phyloP scores from a whole-genome alignment of 148 eudicot species.

The Chenopodium formosanum region DNA sequence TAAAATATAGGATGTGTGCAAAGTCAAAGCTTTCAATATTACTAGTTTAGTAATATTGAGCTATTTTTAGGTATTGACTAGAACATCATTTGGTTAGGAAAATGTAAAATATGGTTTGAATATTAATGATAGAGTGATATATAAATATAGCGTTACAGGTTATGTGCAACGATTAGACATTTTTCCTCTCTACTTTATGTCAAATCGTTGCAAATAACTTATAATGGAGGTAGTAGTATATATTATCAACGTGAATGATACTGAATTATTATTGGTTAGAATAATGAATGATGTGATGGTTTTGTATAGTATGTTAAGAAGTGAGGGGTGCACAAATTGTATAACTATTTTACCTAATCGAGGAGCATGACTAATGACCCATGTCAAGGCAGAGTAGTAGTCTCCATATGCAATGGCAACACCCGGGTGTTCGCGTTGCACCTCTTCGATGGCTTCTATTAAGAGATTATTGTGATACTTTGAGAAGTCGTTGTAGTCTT shows the following conservation, averaged over 20 bases:
- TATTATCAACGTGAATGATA: too few relatives aligned
- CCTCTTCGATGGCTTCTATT: constrained; percentile 25
- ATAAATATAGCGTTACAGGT: too few relatives aligned
- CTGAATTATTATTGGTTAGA: background rate
- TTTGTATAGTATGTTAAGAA: background rate
- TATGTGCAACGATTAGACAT: too few relatives aligned
- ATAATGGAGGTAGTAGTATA: too few relatives aligned
- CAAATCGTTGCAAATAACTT: too few relatives aligned
- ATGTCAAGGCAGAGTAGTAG: constrained; percentile 39
- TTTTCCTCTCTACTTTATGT: too few relatives aligned
- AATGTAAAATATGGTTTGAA: background rate
- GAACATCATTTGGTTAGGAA: background rate
- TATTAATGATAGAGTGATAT: too few relatives aligned
- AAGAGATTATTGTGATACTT: constrained; percentile 29
- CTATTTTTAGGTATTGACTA: background rate
- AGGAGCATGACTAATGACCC: constrained; percentile 30
- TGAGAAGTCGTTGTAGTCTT: constrained; percentile 32
- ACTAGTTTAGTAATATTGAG: too few relatives aligned
- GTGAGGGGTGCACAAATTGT: background rate
- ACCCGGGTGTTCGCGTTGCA: constrained; percentile 30
- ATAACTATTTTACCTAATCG: constrained; percentile 22
- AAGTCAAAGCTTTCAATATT: too few relatives aligned
- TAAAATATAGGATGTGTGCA: too few relatives aligned
- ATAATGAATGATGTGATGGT: background rate
- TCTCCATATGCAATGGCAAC: constrained; percentile 42